These are phyloP conservation scores for Aspergillus neoniger DNA, from an alignment of 2,329 filamentous ascomycete species.

Conservation along the genomic window DNA sequence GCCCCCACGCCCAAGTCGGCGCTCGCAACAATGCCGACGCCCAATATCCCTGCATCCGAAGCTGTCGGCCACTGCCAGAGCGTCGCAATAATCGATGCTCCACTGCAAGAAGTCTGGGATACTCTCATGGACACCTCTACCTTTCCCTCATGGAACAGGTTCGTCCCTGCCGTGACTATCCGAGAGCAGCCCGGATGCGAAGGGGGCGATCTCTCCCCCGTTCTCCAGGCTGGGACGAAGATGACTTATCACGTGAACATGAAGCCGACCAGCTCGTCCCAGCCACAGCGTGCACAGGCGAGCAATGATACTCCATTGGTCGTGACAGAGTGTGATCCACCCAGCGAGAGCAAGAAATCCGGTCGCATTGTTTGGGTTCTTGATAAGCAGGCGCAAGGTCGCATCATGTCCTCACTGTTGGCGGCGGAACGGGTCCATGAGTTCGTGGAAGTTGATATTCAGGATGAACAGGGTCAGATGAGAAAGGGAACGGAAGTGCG, in stretches of 20 bases:
- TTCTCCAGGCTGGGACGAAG: conserved; percentile 43
- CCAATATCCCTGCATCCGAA: conserved; percentile 33
- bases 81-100: conserved; percentile 43
- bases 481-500: conserved; percentile 35
- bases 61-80: conserved; percentile 36
- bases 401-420: conserved; percentile 39
- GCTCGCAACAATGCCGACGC: conserved; percentile 14
- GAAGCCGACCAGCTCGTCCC: conserved; percentile 31
- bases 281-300: conserved; percentile 25
- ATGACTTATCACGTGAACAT: conserved; percentile 50
- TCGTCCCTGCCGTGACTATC: conserved; percentile 49
- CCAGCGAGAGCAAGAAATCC: background rate
- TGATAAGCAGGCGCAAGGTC: conserved; percentile 32
- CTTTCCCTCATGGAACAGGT: conserved; percentile 52
- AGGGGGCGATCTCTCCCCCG: conserved; percentile 21
- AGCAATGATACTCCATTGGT: conserved; percentile 29
- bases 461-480: conserved; percentile 8
- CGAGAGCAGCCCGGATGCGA: conserved; percentile 39
- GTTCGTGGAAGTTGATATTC: conserved; percentile 40
- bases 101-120: conserved; percentile 46
- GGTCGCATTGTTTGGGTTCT: conserved; percentile 34
- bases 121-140: conserved; percentile 48
- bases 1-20: conserved; percentile 4
- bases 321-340: conserved; percentile 38
- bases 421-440: conserved; percentile 52